Percentiles rank a stretch among this genome's conserved stretches.
Evolutionary conservation across 495 filamentous ascomycete genomes (phyloP).

Genomic region (Aeminium ludgeri): DNA sequence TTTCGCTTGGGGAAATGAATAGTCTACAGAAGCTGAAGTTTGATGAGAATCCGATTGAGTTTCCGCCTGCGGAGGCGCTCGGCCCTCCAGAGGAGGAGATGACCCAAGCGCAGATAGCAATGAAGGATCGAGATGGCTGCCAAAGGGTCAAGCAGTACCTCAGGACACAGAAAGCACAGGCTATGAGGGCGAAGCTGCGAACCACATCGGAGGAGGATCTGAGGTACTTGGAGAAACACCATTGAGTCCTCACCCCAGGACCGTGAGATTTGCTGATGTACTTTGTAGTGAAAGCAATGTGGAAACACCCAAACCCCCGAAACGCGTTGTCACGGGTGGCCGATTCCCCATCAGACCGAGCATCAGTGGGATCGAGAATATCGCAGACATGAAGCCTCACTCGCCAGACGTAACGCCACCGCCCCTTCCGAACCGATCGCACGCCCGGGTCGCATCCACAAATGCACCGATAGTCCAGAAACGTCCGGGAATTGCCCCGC

Average conservation of each 20-base stretch:
- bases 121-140: slow-evolving; percentile 52
- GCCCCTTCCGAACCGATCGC: slow-evolving; percentile 57
- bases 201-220: slow-evolving; percentile 25
- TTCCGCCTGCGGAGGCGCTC: slow-evolving; percentile 40
- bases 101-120: slow-evolving; percentile 29
- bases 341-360: slow-evolving; percentile 76
- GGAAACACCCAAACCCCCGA: slow-evolving; percentile 63
- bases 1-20: slow-evolving; percentile 71
- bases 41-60: slow-evolving; percentile 64
- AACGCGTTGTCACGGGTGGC: slow-evolving; percentile 47
- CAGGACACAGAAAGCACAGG: slow-evolving; percentile 43
- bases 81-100: background rate
- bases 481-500: slow-evolving; percentile 53
- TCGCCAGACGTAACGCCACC: slow-evolving; percentile 27
- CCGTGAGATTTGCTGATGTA: slow-evolving; percentile 6
- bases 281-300: slow-evolving; percentile 31
- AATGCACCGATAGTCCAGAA: slow-evolving; percentile 3
- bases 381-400: slow-evolving; percentile 9
- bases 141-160: slow-evolving; percentile 62
- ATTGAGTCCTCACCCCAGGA: slow-evolving; percentile 13
- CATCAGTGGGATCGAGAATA: slow-evolving; percentile 30
- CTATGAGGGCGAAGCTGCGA: slow-evolving; percentile 29
- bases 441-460: slow-evolving; percentile 54
- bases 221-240: slow-evolving; percentile 31
- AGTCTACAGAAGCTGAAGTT: slow-evolving; percentile 77